Evolutionary conservation across 192 early-diverging fungal genomes (phyloP), one percentile per base, ranked within the genome.

Genomic region (Thoreauomyces humboldtii): DNA sequence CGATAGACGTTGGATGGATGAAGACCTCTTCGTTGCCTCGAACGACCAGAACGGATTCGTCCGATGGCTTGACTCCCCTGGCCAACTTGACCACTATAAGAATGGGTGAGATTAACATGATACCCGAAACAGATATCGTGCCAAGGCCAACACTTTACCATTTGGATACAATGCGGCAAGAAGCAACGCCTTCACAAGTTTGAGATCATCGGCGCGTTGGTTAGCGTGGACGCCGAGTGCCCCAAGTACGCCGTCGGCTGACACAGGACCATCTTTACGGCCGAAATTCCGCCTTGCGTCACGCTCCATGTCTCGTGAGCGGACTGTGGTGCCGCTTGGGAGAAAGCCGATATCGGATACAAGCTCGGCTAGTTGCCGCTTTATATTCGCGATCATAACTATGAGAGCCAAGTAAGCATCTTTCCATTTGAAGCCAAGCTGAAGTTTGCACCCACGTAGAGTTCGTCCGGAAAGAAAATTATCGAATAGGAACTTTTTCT

Each of bases 51-150:
- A 48, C 37, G 9, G 65, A 34, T 3, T 67, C 65, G 86, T 43
- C 60, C 83, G 69, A 47, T 88, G 75, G 32, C 86, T 85, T 67
- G 82, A 88, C 32, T 86, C 75, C 4, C 88, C 89, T 54, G 86
- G 64, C 25, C 7, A 52, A 22, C 29, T 81, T 80, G 44, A 95
- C 77, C 4, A 72, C 50, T 41, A n/a, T n/a, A n/a, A 41, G n/a
- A 41, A 41, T 12, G 38, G 38, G n/a, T n/a, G n/a, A n/a, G n/a
- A n/a, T n/a, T n/a, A n/a, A n/a, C n/a, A 61, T 61, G 28, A 11
- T 12, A 42, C 5, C 14, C 46, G 22, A 47, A 47, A 32, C 9
- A 34, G 42, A 37, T n/a, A 52, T 57, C 55, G 15, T 12, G 25
- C 11, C 41, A n/a, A 42, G 7, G 22, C 47, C 47, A 15, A 9